Percentiles rank a stretch among this genome's conserved stretches.
Conservation (phyloP, 345 rosid species). For the Rhizophora apiculata region DNA sequence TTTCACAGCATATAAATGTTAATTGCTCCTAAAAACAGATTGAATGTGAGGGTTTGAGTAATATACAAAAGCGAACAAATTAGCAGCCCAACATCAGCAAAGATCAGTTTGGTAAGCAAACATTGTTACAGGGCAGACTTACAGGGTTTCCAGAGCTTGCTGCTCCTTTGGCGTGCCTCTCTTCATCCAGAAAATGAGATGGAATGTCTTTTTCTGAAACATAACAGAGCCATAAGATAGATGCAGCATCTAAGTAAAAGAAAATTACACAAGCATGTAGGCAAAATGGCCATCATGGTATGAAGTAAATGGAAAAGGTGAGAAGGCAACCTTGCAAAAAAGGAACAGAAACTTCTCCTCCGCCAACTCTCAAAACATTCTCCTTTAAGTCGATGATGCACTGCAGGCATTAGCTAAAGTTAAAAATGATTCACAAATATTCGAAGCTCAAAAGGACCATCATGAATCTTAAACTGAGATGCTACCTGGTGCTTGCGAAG, state of each 20-base stretch:
- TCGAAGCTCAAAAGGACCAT: constrained; percentile 1
- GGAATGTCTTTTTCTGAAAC: constrained; percentile 90
- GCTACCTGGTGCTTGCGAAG: constrained; percentile 98
- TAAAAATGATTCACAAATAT: constrained; percentile 13
- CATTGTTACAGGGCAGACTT: constrained; percentile 15
- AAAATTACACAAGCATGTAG: neutral
- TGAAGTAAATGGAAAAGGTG: constrained; percentile 2
- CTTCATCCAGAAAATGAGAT: constrained; percentile 78
- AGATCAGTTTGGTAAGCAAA: neutral
- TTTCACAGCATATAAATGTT: neutral
- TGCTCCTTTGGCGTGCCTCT: constrained; percentile 58
- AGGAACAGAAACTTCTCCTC: constrained; percentile 96
- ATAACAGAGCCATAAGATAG: constrained; percentile 1
- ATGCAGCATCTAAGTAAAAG: constrained; percentile 6
- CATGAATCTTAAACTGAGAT: neutral
- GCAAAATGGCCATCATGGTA: neutral
- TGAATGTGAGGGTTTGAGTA: neutral
- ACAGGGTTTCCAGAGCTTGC: constrained; percentile 82
- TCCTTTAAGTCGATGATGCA: constrained; percentile 91
- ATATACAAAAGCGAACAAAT: neutral
- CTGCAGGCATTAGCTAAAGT: constrained; percentile 35
- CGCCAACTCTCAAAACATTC: constrained; percentile 84
- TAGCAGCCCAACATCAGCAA: neutral
- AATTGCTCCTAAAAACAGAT: neutral
- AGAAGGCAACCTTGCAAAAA: constrained; percentile 76